Evolutionary conservation across 1,139 yeast species (phyloP), one percentile per base, ranked within the genome.

Genomic region (Candida frijolesensis): DNA sequence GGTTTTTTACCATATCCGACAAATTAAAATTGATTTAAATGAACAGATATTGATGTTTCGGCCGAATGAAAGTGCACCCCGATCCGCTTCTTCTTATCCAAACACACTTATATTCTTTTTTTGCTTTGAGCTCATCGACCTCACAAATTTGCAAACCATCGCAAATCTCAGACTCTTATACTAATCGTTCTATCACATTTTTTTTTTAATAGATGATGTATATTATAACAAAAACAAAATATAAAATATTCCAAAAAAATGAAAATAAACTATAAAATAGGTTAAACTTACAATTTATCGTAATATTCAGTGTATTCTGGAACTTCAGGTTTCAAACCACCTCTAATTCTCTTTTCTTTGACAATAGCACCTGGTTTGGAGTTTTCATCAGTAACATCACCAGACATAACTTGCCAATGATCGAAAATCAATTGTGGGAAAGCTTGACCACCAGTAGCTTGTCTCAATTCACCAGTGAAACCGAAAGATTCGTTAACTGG

Each of bases 361-460:
- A 89, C 97, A 75, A 94, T 89, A 65, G 79, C 80, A 88, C 98
- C 98, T 69, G 98, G 95, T 86, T 92, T 94, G 71, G 96, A 70
- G 71, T 85, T 66, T 72, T 92, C 86, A 80, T 94, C 98, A 66
- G 89, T 80, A 74, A 96, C 96, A 78, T 90, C 95, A 79, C 97
- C 96, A 65, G 74, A 71, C 83, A 94, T 82, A 69, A 88, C 78
- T 63, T 90, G 83, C 98, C 98, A 94, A 79, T 94, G 99, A 78
- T 92, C 98, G 80, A 94, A 94, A 79, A 94, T 94, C 96, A 94
- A 85, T 84, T 92, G 98, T 82, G 99, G 99, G 98, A 94, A 94
- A 78, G 99, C 99, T 86, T 94, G 99, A 80, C 99, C 99, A 89
- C 97, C 97, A 71, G 99, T 94, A 72, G 98, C 97, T 83, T 92